Evolutionary conservation across 1,139 yeast species (phyloP), one percentile per base, ranked within the genome.

Genomic region (Suhomyces choctaworum): DNA sequence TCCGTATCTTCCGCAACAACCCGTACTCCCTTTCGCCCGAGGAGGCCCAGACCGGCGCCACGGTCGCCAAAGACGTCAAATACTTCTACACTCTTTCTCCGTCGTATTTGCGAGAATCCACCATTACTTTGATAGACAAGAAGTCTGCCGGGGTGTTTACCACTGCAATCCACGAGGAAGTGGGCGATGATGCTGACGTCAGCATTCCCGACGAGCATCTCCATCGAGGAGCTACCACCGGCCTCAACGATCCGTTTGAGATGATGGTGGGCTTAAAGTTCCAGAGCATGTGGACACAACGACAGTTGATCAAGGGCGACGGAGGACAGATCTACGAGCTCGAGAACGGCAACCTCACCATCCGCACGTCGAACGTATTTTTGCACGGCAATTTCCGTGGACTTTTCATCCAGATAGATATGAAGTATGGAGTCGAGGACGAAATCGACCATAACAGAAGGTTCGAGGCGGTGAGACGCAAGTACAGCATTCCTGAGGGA

Each of bases 311-410:
- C 29, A 75, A 78, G 45, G 95, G 94, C 2, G 92, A 84, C 43
- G 92, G 92, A 4, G 87, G 87, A 1, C 75, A 75, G 36, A 74
- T 78, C 2, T 84, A 82, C 50, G 67, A 70, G 41, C 49, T 77
- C 12, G 76, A 70, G 39, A 73, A 72, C 43, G 73, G 73, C 3
- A 66, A 68, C 33, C 52, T 71, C 41, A 55, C 56, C 7, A 67
- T 72, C n/a, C 63, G 87, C 34, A 76, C 89, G 0, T 80, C 85
- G 19, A 87, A 86, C 49, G 78, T 85, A 34, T 78, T 80, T 37
- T 63, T 85, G 11, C 92, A 84, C 54, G 95, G 95, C 2, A 72
- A 69, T 20, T 85, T 83, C 60, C 76, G 82, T 41, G 90, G 90
- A 0, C 67, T 86, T 27, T 53, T 86, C 32, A 71, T 85, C 21